Conservation (phyloP, 345 rosid species). For the Xanthoceras sorbifolium region DNA sequence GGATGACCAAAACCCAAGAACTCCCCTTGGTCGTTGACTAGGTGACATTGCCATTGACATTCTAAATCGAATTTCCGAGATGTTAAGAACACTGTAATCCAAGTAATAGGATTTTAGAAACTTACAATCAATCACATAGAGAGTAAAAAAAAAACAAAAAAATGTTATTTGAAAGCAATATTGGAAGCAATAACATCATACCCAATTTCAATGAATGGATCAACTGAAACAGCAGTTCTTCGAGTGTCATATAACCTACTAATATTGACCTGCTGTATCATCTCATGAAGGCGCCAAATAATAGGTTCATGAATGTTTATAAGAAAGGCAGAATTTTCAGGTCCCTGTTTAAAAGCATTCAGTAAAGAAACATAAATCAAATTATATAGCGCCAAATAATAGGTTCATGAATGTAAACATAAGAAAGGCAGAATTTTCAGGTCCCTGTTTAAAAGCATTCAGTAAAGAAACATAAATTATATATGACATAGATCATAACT, state of each 20-base stretch:
- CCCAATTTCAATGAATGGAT: conserved; percentile 96
- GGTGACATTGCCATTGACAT: conserved; percentile 98
- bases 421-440: conserved; percentile 81
- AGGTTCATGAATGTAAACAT: conserved; percentile 93
- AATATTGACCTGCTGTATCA: conserved; percentile 84
- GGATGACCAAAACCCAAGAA: conserved; percentile 98
- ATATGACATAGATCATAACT: not conserved
- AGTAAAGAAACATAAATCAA: conserved; percentile 19
- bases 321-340: conserved; percentile 81
- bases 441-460: conserved; percentile 54
- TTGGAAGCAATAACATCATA: conserved; percentile 33
- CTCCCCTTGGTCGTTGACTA: conserved; percentile 93
- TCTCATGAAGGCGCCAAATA: conserved; percentile 99
- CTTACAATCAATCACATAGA: conserved; percentile 5
- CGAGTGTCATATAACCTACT: conserved; percentile 61
- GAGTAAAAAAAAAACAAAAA: not conserved
- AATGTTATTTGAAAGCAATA: not conserved
- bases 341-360: conserved; percentile 54
- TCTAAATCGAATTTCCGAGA: conserved; percentile 91
- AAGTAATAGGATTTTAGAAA: conserved; percentile 16
- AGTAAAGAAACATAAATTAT: conserved; percentile 11
- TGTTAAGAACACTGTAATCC: conserved; percentile 69
- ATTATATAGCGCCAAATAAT: conserved; percentile 77
- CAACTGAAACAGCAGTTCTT: conserved; percentile 90
- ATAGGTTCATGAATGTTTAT: conserved; percentile 94